Evolutionary conservation across 805 yeast genomes (phyloP).

Genomic region (Jamesozyma jinghongensis): DNA sequence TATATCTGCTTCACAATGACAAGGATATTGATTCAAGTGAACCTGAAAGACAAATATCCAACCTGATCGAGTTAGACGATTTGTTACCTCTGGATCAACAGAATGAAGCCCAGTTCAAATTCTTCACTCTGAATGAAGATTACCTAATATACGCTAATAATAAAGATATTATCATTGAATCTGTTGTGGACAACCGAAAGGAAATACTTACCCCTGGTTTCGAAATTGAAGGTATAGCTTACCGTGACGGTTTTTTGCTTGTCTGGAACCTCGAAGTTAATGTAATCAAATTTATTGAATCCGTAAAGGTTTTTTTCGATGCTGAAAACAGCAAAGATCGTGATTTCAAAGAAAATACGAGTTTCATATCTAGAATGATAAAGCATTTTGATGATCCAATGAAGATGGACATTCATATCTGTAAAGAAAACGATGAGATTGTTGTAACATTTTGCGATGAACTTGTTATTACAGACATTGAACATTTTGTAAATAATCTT

Average conservation of each 20-base stretch:
- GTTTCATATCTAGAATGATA: background rate
- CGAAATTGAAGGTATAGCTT: background rate
- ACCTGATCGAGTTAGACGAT: constrained; percentile 15
- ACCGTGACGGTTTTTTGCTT: background rate
- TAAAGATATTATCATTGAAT: background rate
- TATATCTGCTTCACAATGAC: constrained; percentile 9
- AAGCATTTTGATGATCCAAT: background rate
- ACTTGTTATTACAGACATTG: too few relatives aligned
- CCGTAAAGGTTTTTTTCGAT: background rate
- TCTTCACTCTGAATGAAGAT: background rate
- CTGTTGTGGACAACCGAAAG: background rate
- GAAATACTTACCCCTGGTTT: background rate
- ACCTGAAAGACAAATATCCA: background rate
- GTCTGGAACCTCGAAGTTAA: constrained; percentile 2
- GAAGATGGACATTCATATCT: too few relatives aligned
- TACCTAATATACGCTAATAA: constrained; percentile 1
- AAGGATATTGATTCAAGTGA: too few relatives aligned
- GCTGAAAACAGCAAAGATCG: background rate
- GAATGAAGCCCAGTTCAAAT: too few relatives aligned
- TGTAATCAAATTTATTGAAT: constrained; percentile 1
- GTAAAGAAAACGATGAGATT: too few relatives aligned
- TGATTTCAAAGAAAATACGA: background rate
- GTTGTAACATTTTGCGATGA: too few relatives aligned
- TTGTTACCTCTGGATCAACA: constrained; percentile 3
- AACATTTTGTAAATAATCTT: too few relatives aligned